These are phyloP conservation scores for Stemphylium lycopersici DNA, from an alignment of 2,329 filamentous ascomycete genomes.

Conservation along the genomic window DNA sequence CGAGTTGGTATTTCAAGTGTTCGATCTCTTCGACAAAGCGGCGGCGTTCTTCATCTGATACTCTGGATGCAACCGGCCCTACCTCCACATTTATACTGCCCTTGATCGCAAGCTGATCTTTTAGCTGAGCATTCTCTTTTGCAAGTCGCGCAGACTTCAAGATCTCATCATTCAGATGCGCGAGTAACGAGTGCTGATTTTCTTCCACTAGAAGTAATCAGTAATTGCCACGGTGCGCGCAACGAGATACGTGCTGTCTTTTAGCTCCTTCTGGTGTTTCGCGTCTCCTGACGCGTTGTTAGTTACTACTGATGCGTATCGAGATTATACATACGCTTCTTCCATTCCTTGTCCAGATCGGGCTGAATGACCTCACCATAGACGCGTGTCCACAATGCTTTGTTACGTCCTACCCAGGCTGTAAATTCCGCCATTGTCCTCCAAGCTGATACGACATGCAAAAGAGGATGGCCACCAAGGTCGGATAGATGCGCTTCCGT, in stretches of 20 bases:
- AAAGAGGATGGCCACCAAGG: not conserved
- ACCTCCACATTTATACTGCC: not conserved
- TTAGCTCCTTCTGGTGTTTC: slow-evolving; percentile 29
- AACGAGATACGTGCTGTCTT: slow-evolving; percentile 29
- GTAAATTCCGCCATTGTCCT: slow-evolving; percentile 34
- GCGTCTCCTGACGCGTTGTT: slow-evolving; percentile 30
- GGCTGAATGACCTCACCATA: slow-evolving; percentile 45
- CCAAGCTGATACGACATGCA: not conserved
- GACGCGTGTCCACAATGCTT: slow-evolving; percentile 36
- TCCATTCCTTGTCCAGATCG: slow-evolving; percentile 42
- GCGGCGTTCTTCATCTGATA: not conserved
- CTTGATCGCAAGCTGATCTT: not conserved
- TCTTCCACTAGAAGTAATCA: slow-evolving; percentile 33
- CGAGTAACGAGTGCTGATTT: slow-evolving; percentile 32
- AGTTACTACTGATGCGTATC: slow-evolving; percentile 3
- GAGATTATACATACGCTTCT: slow-evolving; percentile 32
- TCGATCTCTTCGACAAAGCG: slow-evolving; percentile 22
- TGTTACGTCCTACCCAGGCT: slow-evolving; percentile 40
- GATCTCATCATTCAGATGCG: slow-evolving; percentile 34
- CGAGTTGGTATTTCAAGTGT: slow-evolving; percentile 7
- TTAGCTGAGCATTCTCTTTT: slow-evolving; percentile 26
- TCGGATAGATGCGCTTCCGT: not conserved
- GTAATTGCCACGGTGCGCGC: not conserved
- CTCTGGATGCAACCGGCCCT: not conserved
- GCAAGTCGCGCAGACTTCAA: slow-evolving; percentile 33